Percentiles rank a stretch among this genome's conserved stretches.
Evolutionary conservation across 805 yeast genomes (phyloP).

Genomic region (Citeromyces matritensis): DNA sequence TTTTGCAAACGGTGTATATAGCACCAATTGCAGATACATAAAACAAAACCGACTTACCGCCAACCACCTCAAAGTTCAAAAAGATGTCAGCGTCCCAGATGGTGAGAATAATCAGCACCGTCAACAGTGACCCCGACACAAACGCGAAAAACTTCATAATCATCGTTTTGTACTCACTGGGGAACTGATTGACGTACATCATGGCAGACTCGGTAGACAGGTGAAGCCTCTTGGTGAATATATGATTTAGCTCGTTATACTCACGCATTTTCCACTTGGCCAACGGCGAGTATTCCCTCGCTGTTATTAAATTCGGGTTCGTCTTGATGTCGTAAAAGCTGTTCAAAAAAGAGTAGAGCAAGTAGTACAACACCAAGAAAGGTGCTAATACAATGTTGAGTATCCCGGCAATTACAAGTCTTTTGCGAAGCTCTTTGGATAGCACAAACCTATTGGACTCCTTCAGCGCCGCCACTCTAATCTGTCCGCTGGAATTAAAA

Average conservation of each 20-base stretch:
- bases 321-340: constrained; percentile 88
- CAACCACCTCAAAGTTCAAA: constrained; percentile 76
- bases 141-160: constrained; percentile 50
- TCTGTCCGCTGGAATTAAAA: constrained; percentile 67
- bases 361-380: constrained; percentile 69
- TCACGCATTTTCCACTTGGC: constrained; percentile 95
- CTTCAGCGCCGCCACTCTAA: constrained; percentile 56
- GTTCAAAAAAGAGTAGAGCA: constrained; percentile 71
- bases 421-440: constrained; percentile 52
- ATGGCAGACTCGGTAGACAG: constrained; percentile 70
- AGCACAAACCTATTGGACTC: constrained; percentile 54
- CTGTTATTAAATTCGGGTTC: constrained; percentile 70
- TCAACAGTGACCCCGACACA: constrained; percentile 77
- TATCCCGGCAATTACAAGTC: constrained; percentile 81
- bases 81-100: constrained; percentile 82
- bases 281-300: constrained; percentile 82
- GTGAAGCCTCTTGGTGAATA: constrained; percentile 67
- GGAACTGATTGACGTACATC: constrained; percentile 80
- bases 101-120: constrained; percentile 67
- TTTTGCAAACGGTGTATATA: constrained; percentile 69
- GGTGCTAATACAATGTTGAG: constrained; percentile 78
- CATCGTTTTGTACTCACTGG: constrained; percentile 54
- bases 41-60: constrained; percentile 69
- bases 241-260: constrained; percentile 82
- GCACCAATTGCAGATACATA: constrained; percentile 85